Conservation (phyloP, 1,284 basidiomycete genomes). For the Schizopora paradoxa region DNA sequence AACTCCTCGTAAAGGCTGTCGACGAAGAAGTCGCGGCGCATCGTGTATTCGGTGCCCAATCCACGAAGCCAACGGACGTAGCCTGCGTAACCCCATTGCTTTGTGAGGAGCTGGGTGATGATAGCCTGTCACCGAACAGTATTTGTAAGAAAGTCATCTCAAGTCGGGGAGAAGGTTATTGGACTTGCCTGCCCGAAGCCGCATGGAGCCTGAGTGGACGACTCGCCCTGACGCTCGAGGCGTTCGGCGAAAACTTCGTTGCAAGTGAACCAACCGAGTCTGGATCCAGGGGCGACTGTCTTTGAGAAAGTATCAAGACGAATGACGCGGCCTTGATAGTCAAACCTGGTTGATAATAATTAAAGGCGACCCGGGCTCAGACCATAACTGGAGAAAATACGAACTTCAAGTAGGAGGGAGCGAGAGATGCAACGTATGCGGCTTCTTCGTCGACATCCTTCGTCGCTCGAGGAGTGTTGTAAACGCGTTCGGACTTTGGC, state of each 20-base stretch:
- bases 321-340: constrained; percentile 75
- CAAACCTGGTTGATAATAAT: constrained; percentile 37
- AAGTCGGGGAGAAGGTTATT: not conserved
- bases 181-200: constrained; percentile 58
- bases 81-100: constrained; percentile 63
- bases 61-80: constrained; percentile 76
- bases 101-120: constrained; percentile 54
- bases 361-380: constrained; percentile 4
- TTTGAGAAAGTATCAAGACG: constrained; percentile 80
- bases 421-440: constrained; percentile 48
- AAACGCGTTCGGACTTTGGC: constrained; percentile 35
- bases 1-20: constrained; percentile 53
- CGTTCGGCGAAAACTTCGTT: constrained; percentile 67
- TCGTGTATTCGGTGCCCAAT: constrained; percentile 49
- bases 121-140: constrained; percentile 38
- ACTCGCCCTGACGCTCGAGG: constrained; percentile 71
- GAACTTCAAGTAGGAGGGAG: constrained; percentile 64
- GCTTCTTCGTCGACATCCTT: constrained; percentile 30
- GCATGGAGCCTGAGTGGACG: constrained; percentile 65
- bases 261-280: constrained; percentile 78
- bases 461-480: constrained; percentile 26
- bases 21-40: constrained; percentile 56
- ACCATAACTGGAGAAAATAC: constrained; percentile 19
- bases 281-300: constrained; percentile 74
- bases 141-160: not conserved